These are phyloP conservation scores for Daldinia loculata DNA, from an alignment of 495 filamentous ascomycete species.

Conservation along the genomic window DNA sequence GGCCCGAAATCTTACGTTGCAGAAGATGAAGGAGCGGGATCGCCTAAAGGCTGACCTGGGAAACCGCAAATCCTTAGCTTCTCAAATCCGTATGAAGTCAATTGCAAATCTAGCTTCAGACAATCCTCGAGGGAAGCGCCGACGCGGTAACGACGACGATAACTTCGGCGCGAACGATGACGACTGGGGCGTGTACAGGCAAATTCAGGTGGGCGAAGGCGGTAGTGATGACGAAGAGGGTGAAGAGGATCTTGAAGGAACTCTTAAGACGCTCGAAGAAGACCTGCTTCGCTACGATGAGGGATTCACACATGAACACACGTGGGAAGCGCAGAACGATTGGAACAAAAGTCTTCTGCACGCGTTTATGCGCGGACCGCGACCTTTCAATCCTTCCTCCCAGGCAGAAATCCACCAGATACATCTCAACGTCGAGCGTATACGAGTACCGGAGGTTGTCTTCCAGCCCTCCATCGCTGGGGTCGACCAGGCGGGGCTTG, in stretches of 20 bases:
- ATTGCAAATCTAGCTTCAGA: slow-evolving; percentile 97
- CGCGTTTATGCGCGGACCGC: slow-evolving; percentile 85
- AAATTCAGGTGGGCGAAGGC: slow-evolving; percentile 77
- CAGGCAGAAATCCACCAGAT: slow-evolving; percentile 86
- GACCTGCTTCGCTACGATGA: slow-evolving; percentile 88
- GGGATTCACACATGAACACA: slow-evolving; percentile 87
- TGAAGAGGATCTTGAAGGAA: slow-evolving; percentile 82
- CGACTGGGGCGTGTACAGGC: slow-evolving; percentile 96
- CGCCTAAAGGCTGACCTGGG: slow-evolving; percentile 90
- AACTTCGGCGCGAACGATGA: slow-evolving; percentile 97
- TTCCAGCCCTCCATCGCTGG: slow-evolving; percentile 95
- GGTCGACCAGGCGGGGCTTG: slow-evolving; percentile 89
- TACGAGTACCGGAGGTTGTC: slow-evolving; percentile 93
- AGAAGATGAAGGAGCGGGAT: slow-evolving; percentile 91
- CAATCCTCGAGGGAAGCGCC: slow-evolving; percentile 75
- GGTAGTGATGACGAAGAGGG: slow-evolving; percentile 82
- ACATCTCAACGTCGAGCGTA: slow-evolving; percentile 95
- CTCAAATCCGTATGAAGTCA: slow-evolving; percentile 96
- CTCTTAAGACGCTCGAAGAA: slow-evolving; percentile 77
- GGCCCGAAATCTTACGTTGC: slow-evolving; percentile 75
- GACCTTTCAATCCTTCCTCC: slow-evolving; percentile 82
- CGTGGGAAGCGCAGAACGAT: slow-evolving; percentile 88
- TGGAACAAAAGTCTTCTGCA: slow-evolving; percentile 93
- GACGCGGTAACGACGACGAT: slow-evolving; percentile 81
- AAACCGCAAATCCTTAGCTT: slow-evolving; percentile 94